Conservation (phyloP, 1,139 yeast species). For the Yamadazyma epiphylla region DNA sequence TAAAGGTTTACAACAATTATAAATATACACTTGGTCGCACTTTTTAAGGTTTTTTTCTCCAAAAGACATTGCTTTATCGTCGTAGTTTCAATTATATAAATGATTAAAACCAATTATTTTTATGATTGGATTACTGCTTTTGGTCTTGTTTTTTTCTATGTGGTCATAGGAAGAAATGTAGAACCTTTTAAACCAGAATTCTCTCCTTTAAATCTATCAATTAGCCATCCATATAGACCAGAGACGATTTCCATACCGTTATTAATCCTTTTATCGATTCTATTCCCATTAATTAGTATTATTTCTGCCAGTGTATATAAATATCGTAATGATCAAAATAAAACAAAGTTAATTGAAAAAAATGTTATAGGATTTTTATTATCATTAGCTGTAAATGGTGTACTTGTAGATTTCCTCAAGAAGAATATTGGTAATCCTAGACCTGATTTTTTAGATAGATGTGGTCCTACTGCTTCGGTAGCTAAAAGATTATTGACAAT, state of each 20-base stretch:
- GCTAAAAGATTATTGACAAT: slow-evolving; percentile 33
- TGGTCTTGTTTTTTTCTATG: slow-evolving; percentile 2
- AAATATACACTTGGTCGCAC: too few relatives aligned
- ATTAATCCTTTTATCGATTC: slow-evolving; percentile 21
- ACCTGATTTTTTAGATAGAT: slow-evolving; percentile 74
- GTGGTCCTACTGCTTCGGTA: slow-evolving; percentile 48
- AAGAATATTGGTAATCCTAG: slow-evolving; percentile 77
- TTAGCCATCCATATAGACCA: slow-evolving; percentile 42
- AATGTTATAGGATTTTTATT: slow-evolving; percentile 52
- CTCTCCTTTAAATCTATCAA: slow-evolving; percentile 23
- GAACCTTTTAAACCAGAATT: slow-evolving; percentile 34
- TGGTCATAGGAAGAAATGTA: slow-evolving; percentile 4
- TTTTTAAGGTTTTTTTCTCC: not conserved
- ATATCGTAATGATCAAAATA: not conserved
- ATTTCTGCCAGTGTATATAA: slow-evolving; percentile 7
- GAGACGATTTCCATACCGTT: slow-evolving; percentile 29
- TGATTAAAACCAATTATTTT: slow-evolving; percentile 4
- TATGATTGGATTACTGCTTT: slow-evolving; percentile 3
- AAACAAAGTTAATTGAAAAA: slow-evolving; percentile 26
- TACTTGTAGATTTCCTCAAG: slow-evolving; percentile 64
- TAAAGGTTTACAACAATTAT: slow-evolving; percentile 40
- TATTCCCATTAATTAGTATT: slow-evolving; percentile 16
- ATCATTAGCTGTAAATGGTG: slow-evolving; percentile 48
- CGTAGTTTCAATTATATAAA: not conserved
- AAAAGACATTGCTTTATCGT: slow-evolving; percentile 1